phyloP scores from a whole-genome alignment of 305 asterid genomes.

The Solanum aculeatissimum region DNA sequence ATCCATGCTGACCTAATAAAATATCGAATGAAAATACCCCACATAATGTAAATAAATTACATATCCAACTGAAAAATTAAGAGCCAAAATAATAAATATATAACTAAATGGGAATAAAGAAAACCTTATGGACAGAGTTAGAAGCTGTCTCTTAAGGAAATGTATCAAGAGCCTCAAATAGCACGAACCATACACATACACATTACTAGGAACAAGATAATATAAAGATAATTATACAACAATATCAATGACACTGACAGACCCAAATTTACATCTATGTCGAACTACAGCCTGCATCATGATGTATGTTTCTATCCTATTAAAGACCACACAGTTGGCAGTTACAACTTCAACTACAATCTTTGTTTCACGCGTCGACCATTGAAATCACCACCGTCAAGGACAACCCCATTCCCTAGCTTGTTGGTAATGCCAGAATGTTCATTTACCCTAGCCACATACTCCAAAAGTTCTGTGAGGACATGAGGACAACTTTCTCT shows the following conservation, averaged over 20 bases:
- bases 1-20: background rate
- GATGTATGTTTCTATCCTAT: background rate
- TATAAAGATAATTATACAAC: background rate
- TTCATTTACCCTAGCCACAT: conserved; percentile 54
- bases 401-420: conserved; percentile 38
- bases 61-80: background rate
- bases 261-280: background rate
- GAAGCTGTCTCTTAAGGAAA: background rate
- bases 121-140: background rate
- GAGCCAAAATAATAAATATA: background rate
- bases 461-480: conserved; percentile 55
- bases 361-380: conserved; percentile 83
- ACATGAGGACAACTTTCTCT: conserved; percentile 63
- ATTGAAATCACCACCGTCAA: conserved; percentile 44
- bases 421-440: conserved; percentile 35
- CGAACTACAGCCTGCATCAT: background rate
- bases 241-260: background rate
- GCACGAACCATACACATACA: background rate
- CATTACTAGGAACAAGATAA: background rate
- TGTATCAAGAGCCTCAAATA: background rate
- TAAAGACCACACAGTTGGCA: background rate
- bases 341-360: background rate
- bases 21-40: background rate
- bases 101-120: background rate
- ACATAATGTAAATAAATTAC: background rate